Base-by-base conservation (phyloP, 345 rosid genomes). In the Salix brachista region DNA sequence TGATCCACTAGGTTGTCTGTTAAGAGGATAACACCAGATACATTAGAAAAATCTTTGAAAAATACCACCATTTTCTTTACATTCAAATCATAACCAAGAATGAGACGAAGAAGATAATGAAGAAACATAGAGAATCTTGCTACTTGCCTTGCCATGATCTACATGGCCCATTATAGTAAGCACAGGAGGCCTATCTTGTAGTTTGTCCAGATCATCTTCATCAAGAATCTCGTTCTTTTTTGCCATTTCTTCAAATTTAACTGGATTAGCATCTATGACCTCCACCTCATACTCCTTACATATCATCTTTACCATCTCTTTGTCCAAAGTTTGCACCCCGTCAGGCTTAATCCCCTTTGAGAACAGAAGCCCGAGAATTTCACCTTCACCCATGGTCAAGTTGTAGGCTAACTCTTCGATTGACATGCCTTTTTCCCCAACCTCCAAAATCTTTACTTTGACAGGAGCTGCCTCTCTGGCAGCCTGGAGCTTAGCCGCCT, bases 91-190 rank as follows among this genome's bases (percentile, higher is more conserved):
- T 30, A 54, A 18, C 14, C 5, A 70, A 36, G 25, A 70, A 13
- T 39, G 12, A 19, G 25, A 42, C 12, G 46, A 36, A 23, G 5
- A 36, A 44, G 41, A 46, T 23, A 21, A 70, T 10, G 25, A 37
- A 62, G 58, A 32, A 48, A 32, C 37, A 66, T 17, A 42, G 60
- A 39, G 56, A 42, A 34, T 6, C 16, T 12, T 34, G 60, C 36
- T 39, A 65, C 83, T 75, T 83, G 90, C 99, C 92, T 96, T 96
- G 83, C 99, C 99, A 70, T 96, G 99, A 83, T 96, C 99, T 26
- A 96, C 99, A 80, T 96, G 99, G 79, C 99, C 99, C 99, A 96
- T 96, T 77, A 96, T 96, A n/a, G 99, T 96, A 77, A 96, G 91
- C 71, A 96, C 97, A 79, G 99, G 99, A 83, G 99, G 98, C 73